Base-by-base conservation (phyloP, 129 eudicot genomes). In the Lactuca saligna region DNA sequence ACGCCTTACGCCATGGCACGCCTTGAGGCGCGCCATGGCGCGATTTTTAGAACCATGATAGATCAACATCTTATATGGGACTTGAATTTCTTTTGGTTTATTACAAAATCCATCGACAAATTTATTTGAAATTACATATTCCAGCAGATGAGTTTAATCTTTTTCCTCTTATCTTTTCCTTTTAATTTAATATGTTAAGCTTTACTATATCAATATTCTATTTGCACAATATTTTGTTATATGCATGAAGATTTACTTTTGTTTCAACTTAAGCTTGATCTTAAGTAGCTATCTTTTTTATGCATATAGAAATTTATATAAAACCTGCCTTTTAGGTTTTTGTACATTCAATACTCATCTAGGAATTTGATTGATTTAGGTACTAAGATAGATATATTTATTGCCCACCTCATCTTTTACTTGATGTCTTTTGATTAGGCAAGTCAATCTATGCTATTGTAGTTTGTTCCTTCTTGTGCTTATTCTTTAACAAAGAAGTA, bases 51-150 rank as follows among this genome's bases (percentile, higher is more conserved):
- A n/a, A n/a, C n/a, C n/a, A n/a, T n/a, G n/a, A 58, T 3, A 31
- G 17, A 35, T 58, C 63, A 58, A 58, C 41, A 58, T 58, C 0
- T 58, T 37, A 58, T 58, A 32, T 58, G 63, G 63, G 63, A 38
- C 29, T 58, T 58, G 63, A n/a, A 58, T 58, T 29, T 58, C 33
- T 58, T 31, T 20, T 20, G 20, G 20, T 31, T 58, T 37, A 4
- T 58, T 58, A 58, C 41, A 29, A 58, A 31, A 58, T 39, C 63
- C 63, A 58, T 58, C 44, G 44, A 38, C 63, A 58, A 58, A 39
- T 58, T 58, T 31, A 4, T 39, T 58, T 31, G 63, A 58, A 54
- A 58, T 58, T 37, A 58, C 31, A 58, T 58, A 58, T 8, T 58
- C 14, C 39, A 57, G 62, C 39, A 9, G 63, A 58, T 20, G 20